Evolutionary conservation across 1,284 basidiomycete species (phyloP).

Genomic region (Apiotrichum siamense): DNA sequence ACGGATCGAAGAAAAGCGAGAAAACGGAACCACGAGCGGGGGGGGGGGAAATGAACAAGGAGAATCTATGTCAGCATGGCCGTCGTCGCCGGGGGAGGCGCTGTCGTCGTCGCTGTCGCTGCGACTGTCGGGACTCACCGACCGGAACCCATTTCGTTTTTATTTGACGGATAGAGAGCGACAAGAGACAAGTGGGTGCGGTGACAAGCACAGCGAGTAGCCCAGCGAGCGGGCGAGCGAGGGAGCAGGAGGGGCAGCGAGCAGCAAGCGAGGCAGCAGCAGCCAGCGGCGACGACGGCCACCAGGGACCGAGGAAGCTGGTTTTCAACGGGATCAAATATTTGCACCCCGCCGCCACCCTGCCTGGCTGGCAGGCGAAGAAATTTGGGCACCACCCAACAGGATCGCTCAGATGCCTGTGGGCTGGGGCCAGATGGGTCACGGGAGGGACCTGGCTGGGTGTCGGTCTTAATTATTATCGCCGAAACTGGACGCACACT

Average conservation of each 20-base stretch:
- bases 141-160: conserved; percentile 1
- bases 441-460: no score
- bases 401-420: no score
- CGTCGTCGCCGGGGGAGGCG: not conserved
- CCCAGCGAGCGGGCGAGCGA: not conserved
- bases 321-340: no score
- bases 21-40: conserved; percentile 7
- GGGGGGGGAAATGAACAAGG: not conserved
- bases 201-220: not conserved
- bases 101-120: not conserved
- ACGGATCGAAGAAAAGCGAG: not conserved
- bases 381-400: no score
- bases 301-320: no score
- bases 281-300: no score
- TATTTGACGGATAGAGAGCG: conserved; percentile 1
- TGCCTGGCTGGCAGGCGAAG: no score
- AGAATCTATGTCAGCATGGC: not conserved
- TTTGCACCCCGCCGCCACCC: no score
- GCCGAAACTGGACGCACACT: no score
- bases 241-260: not conserved
- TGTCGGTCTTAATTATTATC: no score
- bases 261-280: not conserved
- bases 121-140: not conserved
- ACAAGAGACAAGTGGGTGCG: not conserved
- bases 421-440: no score